Evolutionary conservation across 768 basidiomycete genomes (phyloP).

Genomic region (Boletus speciosus): DNA sequence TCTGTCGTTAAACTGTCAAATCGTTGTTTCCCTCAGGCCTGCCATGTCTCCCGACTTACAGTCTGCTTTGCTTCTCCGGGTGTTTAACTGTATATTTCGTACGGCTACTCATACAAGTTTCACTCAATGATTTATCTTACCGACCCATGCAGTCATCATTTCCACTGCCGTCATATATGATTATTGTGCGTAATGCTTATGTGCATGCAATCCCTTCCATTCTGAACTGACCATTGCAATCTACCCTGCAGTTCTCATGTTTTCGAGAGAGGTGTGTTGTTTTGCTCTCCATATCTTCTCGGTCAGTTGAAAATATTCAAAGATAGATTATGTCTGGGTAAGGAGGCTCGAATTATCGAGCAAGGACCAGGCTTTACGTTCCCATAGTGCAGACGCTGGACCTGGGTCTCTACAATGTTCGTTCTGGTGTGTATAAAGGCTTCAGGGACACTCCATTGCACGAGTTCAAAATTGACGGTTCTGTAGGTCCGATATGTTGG

Average conservation of each 20-base stretch:
- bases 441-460: too few relatives aligned
- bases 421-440: neutral
- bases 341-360: neutral
- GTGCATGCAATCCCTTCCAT: neutral
- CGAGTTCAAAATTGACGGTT: neutral
- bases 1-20: neutral
- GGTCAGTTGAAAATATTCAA: neutral
- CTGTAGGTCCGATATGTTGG: constrained; percentile 7
- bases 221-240: neutral
- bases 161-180: constrained; percentile 2
- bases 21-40: neutral
- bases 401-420: constrained; percentile 9
- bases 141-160: neutral
- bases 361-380: neutral
- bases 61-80: neutral
- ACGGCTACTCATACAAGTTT: neutral
- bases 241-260: constrained; percentile 2
- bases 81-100: neutral
- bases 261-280: constrained; percentile 1
- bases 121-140: neutral
- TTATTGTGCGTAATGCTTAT: neutral
- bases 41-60: constrained; percentile 1
- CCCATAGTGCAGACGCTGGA: constrained; percentile 5
- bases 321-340: constrained; percentile 16
- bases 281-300: too few relatives aligned